Conservation (phyloP, 2,329 filamentous ascomycete species). For the Arachnomyces sp. region DNA sequence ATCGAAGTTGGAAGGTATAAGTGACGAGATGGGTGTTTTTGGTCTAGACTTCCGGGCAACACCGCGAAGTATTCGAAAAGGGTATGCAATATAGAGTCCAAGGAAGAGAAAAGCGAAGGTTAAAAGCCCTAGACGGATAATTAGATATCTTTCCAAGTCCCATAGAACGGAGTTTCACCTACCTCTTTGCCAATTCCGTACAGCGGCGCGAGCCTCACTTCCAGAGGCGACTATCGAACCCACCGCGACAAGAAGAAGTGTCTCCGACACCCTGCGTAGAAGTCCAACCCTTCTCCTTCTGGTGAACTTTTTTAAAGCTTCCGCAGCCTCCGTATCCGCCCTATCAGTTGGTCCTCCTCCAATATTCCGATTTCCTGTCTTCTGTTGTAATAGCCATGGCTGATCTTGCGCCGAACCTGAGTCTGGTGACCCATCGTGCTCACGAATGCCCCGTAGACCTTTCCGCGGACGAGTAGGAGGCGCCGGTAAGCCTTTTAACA, state of each 20-base stretch:
- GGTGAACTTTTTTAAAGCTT: slow-evolving; percentile 15
- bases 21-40: slow-evolving; percentile 41
- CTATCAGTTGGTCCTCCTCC: slow-evolving; percentile 27
- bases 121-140: slow-evolving; percentile 24
- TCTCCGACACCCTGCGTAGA: slow-evolving; percentile 46
- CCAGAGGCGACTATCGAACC: slow-evolving; percentile 37
- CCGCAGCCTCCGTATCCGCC: slow-evolving; percentile 17
- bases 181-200: slow-evolving; percentile 34
- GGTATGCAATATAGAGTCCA: slow-evolving; percentile 43
- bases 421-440: slow-evolving; percentile 19
- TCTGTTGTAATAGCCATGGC: slow-evolving; percentile 26
- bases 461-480: slow-evolving; percentile 66
- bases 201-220: slow-evolving; percentile 23
- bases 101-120: slow-evolving; percentile 24
- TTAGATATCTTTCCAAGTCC: slow-evolving; percentile 11
- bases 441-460: slow-evolving; percentile 53
- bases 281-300: slow-evolving; percentile 34
- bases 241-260: slow-evolving; percentile 46
- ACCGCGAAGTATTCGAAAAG: slow-evolving; percentile 44
- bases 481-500: slow-evolving; percentile 76
- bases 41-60: slow-evolving; percentile 21
- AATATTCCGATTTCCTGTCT: slow-evolving; percentile 20
- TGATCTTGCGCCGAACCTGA: slow-evolving; percentile 23
- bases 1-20: slow-evolving; percentile 73
- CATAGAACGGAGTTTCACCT: slow-evolving; percentile 5